Evolutionary conservation across 2,329 filamentous ascomycete genomes (phyloP), one percentile per base, ranked within the genome.

Genomic region (Fusarium irregulare): DNA sequence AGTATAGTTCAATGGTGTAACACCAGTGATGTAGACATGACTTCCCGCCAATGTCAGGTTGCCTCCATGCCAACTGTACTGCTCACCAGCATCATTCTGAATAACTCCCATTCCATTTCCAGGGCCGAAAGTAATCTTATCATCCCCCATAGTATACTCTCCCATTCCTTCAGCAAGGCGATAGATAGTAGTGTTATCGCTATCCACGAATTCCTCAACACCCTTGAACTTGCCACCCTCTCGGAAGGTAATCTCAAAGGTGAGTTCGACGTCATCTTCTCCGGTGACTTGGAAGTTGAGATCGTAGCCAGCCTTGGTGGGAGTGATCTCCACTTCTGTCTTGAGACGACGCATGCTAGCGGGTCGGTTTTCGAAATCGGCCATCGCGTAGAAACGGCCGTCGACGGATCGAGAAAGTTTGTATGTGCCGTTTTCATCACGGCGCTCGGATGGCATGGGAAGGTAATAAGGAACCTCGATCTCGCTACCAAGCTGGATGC

Each of bases 261-360:
- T 68, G 8, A 68, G 30, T 1, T 68, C 64, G 1, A 68, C 65
- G 10, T 68, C 54, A 14, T 68, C 64, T 18, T 68, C 65, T 9
- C 65, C 65, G 1, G 60, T 23, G 11, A 65, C 62, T 5, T 60
- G 60, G 23, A 65, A 65, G 3, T 51, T 25, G 9, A 65, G 40
- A 7, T 65, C 62, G 13, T 65, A 65, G 2, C 62, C 62, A 9
- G 25, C 28, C 21, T 65, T 51, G 0, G 62, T 65, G 0, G 62
- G 60, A 7, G 11, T 47, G 6, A 65, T 60, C 7, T 65, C 53
- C 1, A 65, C 60, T 9, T 60, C 60, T 0, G 62, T 65, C 18
- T 65, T 65, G 32, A 65, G 60, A 47, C 62, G 53, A 6, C 62
- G 60, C 21, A 65, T 34, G 12, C 46, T 60, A 0, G 60, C 45